Evolutionary conservation across 164 flowering plant genomes (phyloP).

Genomic region (Cinnamomum chago): DNA sequence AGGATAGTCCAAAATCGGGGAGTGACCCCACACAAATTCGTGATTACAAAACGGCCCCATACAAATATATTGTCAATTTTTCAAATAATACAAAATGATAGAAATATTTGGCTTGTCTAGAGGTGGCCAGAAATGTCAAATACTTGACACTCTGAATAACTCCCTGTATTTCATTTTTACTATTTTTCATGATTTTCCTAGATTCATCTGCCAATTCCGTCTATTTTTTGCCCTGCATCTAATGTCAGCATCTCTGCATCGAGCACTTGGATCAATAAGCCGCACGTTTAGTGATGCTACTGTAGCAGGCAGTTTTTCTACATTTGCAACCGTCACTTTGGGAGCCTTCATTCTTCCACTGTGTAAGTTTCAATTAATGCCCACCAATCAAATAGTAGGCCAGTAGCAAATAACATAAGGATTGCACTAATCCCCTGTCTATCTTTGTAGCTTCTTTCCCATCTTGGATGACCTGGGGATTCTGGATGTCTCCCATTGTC

Average conservation of each 20-base stretch:
- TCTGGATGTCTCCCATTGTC: slow-evolving; percentile 43
- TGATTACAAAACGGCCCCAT: too few relatives aligned
- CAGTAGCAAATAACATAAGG: background rate
- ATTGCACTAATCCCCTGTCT: slow-evolving; percentile 13
- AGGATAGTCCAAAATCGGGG: too few relatives aligned
- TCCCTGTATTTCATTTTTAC: too few relatives aligned
- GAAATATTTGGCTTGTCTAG: too few relatives aligned
- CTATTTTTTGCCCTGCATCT: slow-evolving; percentile 12
- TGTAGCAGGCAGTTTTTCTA: background rate
- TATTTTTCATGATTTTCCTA: slow-evolving; percentile 4
- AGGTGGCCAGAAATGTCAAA: background rate
- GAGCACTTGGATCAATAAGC: background rate
- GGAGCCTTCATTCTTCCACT: slow-evolving; percentile 32
- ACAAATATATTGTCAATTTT: too few relatives aligned
- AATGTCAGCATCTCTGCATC: background rate
- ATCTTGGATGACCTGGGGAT: slow-evolving; percentile 38
- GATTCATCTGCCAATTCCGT: slow-evolving; percentile 54
- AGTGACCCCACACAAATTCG: too few relatives aligned
- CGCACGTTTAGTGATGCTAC: slow-evolving; percentile 1
- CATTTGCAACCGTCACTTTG: slow-evolving; percentile 21
- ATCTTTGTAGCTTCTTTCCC: slow-evolving; percentile 13
- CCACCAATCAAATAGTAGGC: background rate
- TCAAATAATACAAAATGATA: too few relatives aligned
- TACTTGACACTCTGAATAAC: too few relatives aligned
- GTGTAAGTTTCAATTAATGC: slow-evolving; percentile 19